Percentiles rank a stretch among this genome's conserved stretches.
Conservation (phyloP, 805 yeast species). For the Saturnispora besseyi region DNA sequence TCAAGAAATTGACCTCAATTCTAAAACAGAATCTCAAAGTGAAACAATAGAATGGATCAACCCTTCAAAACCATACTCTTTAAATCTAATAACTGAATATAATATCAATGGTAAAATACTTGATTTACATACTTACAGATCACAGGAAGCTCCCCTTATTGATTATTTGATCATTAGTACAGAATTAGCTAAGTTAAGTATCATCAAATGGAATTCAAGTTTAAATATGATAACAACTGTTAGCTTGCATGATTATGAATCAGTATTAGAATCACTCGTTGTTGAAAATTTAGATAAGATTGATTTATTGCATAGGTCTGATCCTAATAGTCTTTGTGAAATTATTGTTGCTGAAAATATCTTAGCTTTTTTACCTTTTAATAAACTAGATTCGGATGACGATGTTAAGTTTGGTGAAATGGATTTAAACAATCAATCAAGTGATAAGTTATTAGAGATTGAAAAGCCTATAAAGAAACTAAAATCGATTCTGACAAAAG, state of each 20-base stretch:
- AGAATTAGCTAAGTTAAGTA: slow-evolving; percentile 65
- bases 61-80: slow-evolving; percentile 18
- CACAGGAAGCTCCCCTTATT: slow-evolving; percentile 35
- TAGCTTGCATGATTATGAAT: slow-evolving; percentile 82
- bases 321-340: slow-evolving; percentile 50
- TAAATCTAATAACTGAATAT: slow-evolving; percentile 51
- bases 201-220: slow-evolving; percentile 59
- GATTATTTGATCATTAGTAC: slow-evolving; percentile 64
- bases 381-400: slow-evolving; percentile 33
- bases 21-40: slow-evolving; percentile 10
- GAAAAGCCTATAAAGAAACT: slow-evolving; percentile 4
- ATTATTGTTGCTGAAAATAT: slow-evolving; percentile 56
- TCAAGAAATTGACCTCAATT: slow-evolving; percentile 8
- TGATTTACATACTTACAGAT: slow-evolving; percentile 42
- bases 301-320: slow-evolving; percentile 44
- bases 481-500: slow-evolving; percentile 2
- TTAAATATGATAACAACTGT: slow-evolving; percentile 53
- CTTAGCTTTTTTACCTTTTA: slow-evolving; percentile 65
- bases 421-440: neutral
- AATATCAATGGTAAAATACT: slow-evolving; percentile 62
- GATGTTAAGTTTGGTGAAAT: slow-evolving; percentile 26
- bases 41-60: slow-evolving; percentile 17
- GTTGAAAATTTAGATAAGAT: slow-evolving; percentile 31
- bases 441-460: neutral
- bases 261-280: slow-evolving; percentile 44